These are phyloP conservation scores for Blastosporella zonata DNA, from an alignment of 1,284 basidiomycete genomes.

Conservation along the genomic window DNA sequence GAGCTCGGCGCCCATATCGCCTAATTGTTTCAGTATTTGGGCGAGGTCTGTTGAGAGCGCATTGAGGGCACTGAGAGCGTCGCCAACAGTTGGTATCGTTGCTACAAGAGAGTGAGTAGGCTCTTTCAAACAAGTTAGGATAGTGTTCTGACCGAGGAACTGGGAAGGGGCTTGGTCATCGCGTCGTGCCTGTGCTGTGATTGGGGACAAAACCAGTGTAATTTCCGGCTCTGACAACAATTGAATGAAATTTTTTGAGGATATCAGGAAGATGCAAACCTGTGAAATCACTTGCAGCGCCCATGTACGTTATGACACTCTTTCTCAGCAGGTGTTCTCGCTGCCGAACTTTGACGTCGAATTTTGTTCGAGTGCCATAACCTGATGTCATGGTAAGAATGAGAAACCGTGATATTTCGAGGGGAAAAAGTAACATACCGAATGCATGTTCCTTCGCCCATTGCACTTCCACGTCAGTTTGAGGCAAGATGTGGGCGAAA, in stretches of 20 bases:
- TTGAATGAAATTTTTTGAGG: not conserved
- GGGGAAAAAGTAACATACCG: slow-evolving; percentile 34
- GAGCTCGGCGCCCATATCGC: slow-evolving; percentile 68
- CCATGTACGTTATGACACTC: slow-evolving; percentile 63
- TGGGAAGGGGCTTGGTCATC: slow-evolving; percentile 31
- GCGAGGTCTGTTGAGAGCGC: slow-evolving; percentile 59
- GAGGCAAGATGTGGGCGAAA: slow-evolving; percentile 59
- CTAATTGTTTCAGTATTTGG: slow-evolving; percentile 62
- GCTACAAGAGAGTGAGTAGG: slow-evolving; percentile 36
- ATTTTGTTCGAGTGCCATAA: slow-evolving; percentile 50
- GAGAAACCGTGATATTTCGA: slow-evolving; percentile 13
- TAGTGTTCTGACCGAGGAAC: slow-evolving; percentile 31
- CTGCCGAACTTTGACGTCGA: slow-evolving; percentile 50
- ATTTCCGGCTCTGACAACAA: slow-evolving; percentile 56
- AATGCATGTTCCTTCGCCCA: slow-evolving; percentile 53
- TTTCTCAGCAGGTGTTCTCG: slow-evolving; percentile 57
- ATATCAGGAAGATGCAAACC: slow-evolving; percentile 32
- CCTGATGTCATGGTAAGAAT: slow-evolving; percentile 37
- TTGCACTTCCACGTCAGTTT: slow-evolving; percentile 67
- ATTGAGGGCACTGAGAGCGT: slow-evolving; percentile 68
- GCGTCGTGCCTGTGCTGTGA: slow-evolving; percentile 41
- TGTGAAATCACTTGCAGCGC: slow-evolving; percentile 66
- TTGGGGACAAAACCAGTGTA: slow-evolving; percentile 60
- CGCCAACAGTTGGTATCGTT: slow-evolving; percentile 75
- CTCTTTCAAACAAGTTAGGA: slow-evolving; percentile 12